phyloP scores from a whole-genome alignment of 2,329 filamentous ascomycete genomes.

The Clonostachys solani region DNA sequence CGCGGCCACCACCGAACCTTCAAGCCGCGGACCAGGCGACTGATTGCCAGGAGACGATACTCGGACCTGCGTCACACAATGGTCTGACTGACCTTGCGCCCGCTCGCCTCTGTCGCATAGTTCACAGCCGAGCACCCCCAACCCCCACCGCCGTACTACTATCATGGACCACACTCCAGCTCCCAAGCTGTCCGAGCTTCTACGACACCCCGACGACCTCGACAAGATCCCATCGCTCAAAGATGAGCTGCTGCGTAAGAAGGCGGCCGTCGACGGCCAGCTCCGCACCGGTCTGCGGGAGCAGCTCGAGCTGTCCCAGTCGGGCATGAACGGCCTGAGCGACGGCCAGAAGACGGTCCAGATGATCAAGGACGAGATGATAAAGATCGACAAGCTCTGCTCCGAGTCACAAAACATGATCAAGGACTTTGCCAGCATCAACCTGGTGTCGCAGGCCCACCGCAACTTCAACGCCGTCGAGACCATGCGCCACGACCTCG shows the following conservation, averaged over 20 bases:
- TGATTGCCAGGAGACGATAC: too few relatives aligned
- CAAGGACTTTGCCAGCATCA: constrained; percentile 90
- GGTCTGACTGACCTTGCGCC: too few relatives aligned
- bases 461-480: constrained; percentile 93
- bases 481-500: constrained; percentile 86
- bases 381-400: constrained; percentile 96
- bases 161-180: constrained; percentile 55
- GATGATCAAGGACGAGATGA: constrained; percentile 96
- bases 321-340: constrained; percentile 82
- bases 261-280: constrained; percentile 84
- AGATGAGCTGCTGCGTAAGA: constrained; percentile 91
- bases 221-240: constrained; percentile 92
- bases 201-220: constrained; percentile 93
- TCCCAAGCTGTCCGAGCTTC: constrained; percentile 84
- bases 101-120: not conserved
- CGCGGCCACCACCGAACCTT: too few relatives aligned
- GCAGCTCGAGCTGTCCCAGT: constrained; percentile 90
- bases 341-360: constrained; percentile 91
- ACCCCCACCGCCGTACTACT: not conserved
- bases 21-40: too few relatives aligned
- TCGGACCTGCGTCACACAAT: too few relatives aligned
- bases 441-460: constrained; percentile 88
- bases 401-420: constrained; percentile 98
- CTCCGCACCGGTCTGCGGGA: constrained; percentile 84
- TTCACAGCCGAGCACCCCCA: not conserved